These are phyloP conservation scores for Glebionis coronaria DNA, from an alignment of 129 eudicot genomes.

Conservation along the genomic window DNA sequence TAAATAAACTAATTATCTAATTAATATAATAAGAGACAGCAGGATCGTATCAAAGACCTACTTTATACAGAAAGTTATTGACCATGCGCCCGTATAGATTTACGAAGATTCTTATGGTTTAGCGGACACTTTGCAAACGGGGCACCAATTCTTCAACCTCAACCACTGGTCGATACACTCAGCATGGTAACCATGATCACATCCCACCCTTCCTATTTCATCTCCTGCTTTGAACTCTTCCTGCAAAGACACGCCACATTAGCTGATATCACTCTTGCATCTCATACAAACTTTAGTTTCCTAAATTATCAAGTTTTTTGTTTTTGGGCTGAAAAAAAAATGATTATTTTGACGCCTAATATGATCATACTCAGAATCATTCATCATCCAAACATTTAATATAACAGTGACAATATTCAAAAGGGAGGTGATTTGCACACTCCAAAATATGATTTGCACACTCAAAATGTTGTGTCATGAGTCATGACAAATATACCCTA, in stretches of 20 bases:
- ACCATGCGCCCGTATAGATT: background rate
- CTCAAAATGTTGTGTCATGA: no score
- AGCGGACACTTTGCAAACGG: slow-evolving; percentile 69
- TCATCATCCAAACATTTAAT: background rate
- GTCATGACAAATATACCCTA: no score
- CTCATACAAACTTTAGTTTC: no score
- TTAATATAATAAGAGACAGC: no score
- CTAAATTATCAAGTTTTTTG: no score
- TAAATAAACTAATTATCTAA: no score
- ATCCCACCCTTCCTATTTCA: slow-evolving; percentile 64
- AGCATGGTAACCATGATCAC: slow-evolving; percentile 72
- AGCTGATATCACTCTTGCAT: background rate
- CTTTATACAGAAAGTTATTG: slow-evolving; percentile 24
- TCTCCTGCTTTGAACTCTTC: slow-evolving; percentile 70
- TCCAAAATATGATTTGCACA: no score
- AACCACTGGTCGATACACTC: slow-evolving; percentile 75
- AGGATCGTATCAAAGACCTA: no score
- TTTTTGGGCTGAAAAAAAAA: no score
- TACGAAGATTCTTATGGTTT: slow-evolving; percentile 21
- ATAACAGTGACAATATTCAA: background rate
- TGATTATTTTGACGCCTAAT: no score
- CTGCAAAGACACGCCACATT: slow-evolving; percentile 34
- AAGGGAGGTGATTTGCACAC: no score
- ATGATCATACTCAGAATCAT: no score
- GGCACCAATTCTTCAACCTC: slow-evolving; percentile 85